Conservation (phyloP, 2,329 filamentous ascomycete species). For the Nakataea oryzae region DNA sequence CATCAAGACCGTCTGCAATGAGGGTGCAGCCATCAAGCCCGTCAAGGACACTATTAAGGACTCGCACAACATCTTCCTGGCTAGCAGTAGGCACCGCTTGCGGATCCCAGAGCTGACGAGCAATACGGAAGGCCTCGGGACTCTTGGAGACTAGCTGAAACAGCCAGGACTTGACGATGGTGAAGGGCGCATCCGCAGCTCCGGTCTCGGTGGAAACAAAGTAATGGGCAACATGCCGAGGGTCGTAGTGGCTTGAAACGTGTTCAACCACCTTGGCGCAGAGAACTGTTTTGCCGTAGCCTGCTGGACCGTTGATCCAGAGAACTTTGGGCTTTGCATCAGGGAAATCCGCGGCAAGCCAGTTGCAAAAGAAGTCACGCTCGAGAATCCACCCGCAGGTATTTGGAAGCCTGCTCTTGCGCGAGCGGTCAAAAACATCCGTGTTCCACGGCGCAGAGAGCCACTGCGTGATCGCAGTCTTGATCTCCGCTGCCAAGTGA, state of each 20-base stretch:
- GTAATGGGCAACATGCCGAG: background rate
- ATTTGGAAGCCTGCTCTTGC: background rate
- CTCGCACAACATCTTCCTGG: background rate
- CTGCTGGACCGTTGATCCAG: background rate
- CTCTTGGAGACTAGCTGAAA: background rate
- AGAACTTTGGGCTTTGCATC: background rate
- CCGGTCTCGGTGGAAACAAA: background rate
- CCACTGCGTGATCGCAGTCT: background rate
- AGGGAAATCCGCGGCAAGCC: background rate
- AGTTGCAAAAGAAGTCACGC: background rate
- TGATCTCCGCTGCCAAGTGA: background rate
- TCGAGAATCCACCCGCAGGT: background rate
- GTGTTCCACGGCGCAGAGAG: background rate
- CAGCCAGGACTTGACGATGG: background rate
- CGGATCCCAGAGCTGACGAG: background rate
- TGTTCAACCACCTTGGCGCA: background rate
- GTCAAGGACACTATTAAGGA: background rate
- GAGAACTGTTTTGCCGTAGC: background rate
- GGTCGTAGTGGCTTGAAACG: background rate
- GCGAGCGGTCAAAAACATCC: background rate
- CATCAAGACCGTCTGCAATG: background rate
- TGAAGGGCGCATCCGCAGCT: background rate
- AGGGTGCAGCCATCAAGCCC: background rate
- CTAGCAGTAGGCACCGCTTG: background rate
- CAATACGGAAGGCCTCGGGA: background rate